Base-by-base conservation (phyloP, 139 green algal genomes). In the Chlorella sp. region DNA sequence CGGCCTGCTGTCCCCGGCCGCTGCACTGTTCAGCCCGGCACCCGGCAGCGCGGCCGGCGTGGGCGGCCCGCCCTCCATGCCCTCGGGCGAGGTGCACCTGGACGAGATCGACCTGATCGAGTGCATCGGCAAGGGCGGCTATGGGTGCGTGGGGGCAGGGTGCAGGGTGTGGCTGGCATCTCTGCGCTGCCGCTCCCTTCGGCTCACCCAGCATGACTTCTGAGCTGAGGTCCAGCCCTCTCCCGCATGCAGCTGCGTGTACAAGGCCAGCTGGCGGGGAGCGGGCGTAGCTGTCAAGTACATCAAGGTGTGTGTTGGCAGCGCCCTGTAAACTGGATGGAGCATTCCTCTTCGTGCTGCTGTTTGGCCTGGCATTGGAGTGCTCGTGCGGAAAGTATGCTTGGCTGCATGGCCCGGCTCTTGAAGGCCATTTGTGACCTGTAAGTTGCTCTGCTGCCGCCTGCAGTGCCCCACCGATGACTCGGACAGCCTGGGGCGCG, bases 241-340 rank as follows among this genome's bases (percentile, higher is more conserved):
- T n/a, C n/a, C n/a, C n/a, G n/a, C n/a, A n/a, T 70, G 77, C 85
- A 87, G 83, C 7, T 82, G 74, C 38, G 85, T 89, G 43, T 89
- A 89, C 80, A 81, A 89, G 60, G 89, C 80, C 64, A 83, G 76
- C 24, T 92, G 89, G 89, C 81, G 84, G 0, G 84, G 85, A 2
- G 89, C 87, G 0, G 76, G 72, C 40, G 87, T 92, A 38, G 89
- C 89, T 13, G 89, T 92, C 54, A 92, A 92, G 83, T 92, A 92
- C 79, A 87, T 87, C 17, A 43, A 60, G 51, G 51, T 60, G 51
- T 3, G 16, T n/a, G n/a, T n/a, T n/a, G n/a, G n/a, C n/a, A n/a
- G n/a, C n/a, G n/a, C n/a, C n/a, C n/a, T n/a, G n/a, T n/a, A n/a
- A n/a, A n/a, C n/a, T n/a, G n/a, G n/a, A n/a, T n/a, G 51, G 13